A percentile compares a stretch with the other conserved stretches of the same genome.
Evolutionary conservation across 139 green algal genomes (phyloP).

Genomic region (Protoeuglena noctilucae): DNA sequence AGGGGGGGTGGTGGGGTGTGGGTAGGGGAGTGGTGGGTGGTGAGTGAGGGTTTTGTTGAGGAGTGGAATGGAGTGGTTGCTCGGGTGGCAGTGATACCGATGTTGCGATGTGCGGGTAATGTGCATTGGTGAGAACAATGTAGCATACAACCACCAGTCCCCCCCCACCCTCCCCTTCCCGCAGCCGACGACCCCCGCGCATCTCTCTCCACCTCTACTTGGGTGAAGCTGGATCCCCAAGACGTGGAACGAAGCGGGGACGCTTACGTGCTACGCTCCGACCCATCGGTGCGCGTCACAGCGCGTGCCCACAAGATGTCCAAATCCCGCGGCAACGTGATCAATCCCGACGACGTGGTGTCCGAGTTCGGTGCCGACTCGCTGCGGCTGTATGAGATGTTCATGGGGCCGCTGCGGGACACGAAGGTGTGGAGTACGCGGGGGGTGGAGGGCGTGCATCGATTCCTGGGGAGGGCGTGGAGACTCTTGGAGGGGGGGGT

Average conservation of each 20-base stretch:
- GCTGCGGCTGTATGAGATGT: constrained; percentile 98
- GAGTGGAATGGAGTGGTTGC: too few relatives aligned
- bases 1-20: too few relatives aligned
- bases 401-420: constrained; percentile 90
- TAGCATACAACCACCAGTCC: too few relatives aligned
- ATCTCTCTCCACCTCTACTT: too few relatives aligned
- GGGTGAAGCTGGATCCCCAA: not conserved
- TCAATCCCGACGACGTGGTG: constrained; percentile 97
- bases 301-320: constrained; percentile 92
- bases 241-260: constrained; percentile 41
- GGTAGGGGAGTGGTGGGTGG: too few relatives aligned
- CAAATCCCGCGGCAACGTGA: constrained; percentile 92
- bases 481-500: constrained; percentile 41
- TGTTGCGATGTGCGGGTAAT: too few relatives aligned
- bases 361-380: constrained; percentile 78
- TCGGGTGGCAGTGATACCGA: too few relatives aligned
- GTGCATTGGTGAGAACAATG: too few relatives aligned
- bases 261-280: constrained; percentile 38
- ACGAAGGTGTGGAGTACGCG: constrained; percentile 84
- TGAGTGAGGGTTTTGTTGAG: too few relatives aligned
- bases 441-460: constrained; percentile 88
- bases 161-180: too few relatives aligned
- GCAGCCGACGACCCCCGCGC: too few relatives aligned
- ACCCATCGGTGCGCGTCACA: constrained; percentile 40
- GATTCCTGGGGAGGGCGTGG: constrained; percentile 81